Evolutionary conservation across 78 protist genomes (phyloP).

Genomic region (Dictyostelium capitatum): DNA sequence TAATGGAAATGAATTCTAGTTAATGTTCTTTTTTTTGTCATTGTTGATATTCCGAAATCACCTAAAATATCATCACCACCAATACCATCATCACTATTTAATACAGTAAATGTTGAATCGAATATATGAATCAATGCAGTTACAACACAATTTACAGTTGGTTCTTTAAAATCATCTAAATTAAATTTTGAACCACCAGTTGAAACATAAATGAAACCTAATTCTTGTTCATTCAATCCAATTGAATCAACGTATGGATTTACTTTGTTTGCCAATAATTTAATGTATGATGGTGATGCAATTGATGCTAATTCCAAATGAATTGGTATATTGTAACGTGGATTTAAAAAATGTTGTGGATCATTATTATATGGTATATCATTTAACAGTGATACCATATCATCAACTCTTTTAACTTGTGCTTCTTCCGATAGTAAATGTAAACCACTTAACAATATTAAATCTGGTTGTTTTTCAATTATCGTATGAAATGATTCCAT

Average conservation of each 20-base stretch:
- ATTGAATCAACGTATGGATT: constrained; percentile 65
- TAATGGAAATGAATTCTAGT: constrained; percentile 84
- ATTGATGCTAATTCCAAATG: constrained; percentile 82
- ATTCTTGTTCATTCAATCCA: constrained; percentile 79
- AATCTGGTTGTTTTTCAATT: constrained; percentile 2
- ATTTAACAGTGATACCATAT: not conserved
- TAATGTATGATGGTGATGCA: not conserved
- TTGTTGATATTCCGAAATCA: constrained; percentile 11
- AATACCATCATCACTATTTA: not conserved
- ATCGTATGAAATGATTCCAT: constrained; percentile 31
- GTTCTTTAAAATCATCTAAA: constrained; percentile 60
- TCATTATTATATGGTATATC: not conserved
- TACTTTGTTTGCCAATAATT: not conserved
- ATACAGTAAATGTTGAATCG: not conserved
- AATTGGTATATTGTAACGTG: constrained; percentile 34
- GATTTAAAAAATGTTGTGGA: not conserved
- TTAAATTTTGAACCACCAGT: constrained; percentile 48
- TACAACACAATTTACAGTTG: constrained; percentile 17
- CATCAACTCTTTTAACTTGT: constrained; percentile 23
- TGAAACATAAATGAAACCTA: constrained; percentile 58
- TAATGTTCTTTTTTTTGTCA: not conserved
- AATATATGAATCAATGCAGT: constrained; percentile 43
- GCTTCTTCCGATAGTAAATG: constrained; percentile 18
- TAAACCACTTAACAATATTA: constrained; percentile 23
- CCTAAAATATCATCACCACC: not conserved